Base-by-base conservation (phyloP, 805 yeast species). In the Candida arabinofermentans region DNA sequence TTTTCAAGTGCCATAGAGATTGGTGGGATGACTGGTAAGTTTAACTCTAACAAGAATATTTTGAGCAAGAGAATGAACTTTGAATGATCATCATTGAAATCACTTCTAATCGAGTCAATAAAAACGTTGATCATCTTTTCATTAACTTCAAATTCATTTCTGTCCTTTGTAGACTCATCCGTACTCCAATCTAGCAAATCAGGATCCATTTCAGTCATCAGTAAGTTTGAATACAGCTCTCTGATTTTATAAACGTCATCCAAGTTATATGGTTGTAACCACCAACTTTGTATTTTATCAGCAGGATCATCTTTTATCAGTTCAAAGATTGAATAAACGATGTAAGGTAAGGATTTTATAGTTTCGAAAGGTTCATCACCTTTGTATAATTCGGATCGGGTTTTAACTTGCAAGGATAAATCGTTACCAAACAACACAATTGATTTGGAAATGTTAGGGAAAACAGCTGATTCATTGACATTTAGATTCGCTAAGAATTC, bases 271-370 rank as follows among this genome's bases (percentile, higher is more conserved):
- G 49, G 38, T 32, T 40, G 27, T n/a, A 38, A 24, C 50, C 50
- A 47, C 39, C 32, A 40, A 13, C 9, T 18, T 33, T 23, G 27
- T 4, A 38, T 14, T 3, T 36, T 23, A 9, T 38, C 34, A 3
- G 41, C 12, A n/a, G 41, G 35, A 3, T 32, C 42, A 5, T 18
- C 33, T 24, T 39, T 34, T 8, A 49, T 30, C 32, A 27, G 30
- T 16, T 41, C 30, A 14, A 49, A 38, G 1, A 44, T 21, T n/a
- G 21, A 34, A 48, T 83, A 79, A 51, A 76, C 77, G 27, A 66
- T 68, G 36, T 72, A 72, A 53, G 84, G 83, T 12, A 63, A 72
- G 3, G 43, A 49, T 23, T 47, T 46, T 16, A 40, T 13, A 13
- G 4, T 17, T 14, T 27, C 35, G 27, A 22, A 39, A 12, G 23